Evolutionary conservation across 495 filamentous ascomycete genomes (phyloP).

Genomic region (Podospora pseudocomata): DNA sequence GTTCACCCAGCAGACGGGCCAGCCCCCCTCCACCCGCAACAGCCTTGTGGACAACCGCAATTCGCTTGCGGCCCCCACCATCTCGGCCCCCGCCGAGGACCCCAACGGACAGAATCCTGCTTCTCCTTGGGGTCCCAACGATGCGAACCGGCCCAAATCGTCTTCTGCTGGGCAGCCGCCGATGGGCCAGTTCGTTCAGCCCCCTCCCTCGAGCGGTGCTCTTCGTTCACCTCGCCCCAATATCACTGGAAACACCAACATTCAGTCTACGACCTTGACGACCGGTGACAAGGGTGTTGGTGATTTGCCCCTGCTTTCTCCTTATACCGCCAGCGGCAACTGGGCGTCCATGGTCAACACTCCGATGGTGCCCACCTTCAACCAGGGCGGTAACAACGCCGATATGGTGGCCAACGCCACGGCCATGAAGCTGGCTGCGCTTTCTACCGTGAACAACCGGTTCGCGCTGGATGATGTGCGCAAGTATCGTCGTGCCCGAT

Average conservation of each 20-base stretch:
- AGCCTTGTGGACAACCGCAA: slow-evolving; percentile 80
- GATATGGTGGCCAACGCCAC: slow-evolving; percentile 99
- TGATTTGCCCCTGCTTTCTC: slow-evolving; percentile 83
- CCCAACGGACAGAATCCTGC: slow-evolving; percentile 56
- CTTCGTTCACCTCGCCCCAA: slow-evolving; percentile 76
- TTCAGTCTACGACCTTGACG: slow-evolving; percentile 80
- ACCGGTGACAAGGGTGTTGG: slow-evolving; percentile 60
- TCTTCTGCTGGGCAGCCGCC: slow-evolving; percentile 74
- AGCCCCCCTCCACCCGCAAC: slow-evolving; percentile 89
- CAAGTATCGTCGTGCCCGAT: slow-evolving; percentile 87
- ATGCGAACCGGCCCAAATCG: slow-evolving; percentile 78
- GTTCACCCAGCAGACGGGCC: slow-evolving; percentile 90
- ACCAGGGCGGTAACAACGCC: slow-evolving; percentile 57
- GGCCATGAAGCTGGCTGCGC: slow-evolving; percentile 95
- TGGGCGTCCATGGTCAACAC: slow-evolving; percentile 99
- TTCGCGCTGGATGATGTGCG: slow-evolving; percentile 94
- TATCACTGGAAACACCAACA: slow-evolving; percentile 59
- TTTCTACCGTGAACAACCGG: slow-evolving; percentile 97
- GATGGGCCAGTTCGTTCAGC: slow-evolving; percentile 96
- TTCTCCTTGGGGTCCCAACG: slow-evolving; percentile 71
- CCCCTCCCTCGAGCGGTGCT: slow-evolving; percentile 71
- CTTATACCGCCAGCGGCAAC: slow-evolving; percentile 82
- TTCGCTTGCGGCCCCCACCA: slow-evolving; percentile 74
- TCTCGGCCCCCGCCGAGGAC: slow-evolving; percentile 60
- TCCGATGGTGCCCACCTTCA: slow-evolving; percentile 87